A percentile compares a stretch with the other conserved stretches of the same genome.
phyloP scores from a whole-genome alignment of 202 grass and related monocot species.

The Saccharum hybrid region DNA sequence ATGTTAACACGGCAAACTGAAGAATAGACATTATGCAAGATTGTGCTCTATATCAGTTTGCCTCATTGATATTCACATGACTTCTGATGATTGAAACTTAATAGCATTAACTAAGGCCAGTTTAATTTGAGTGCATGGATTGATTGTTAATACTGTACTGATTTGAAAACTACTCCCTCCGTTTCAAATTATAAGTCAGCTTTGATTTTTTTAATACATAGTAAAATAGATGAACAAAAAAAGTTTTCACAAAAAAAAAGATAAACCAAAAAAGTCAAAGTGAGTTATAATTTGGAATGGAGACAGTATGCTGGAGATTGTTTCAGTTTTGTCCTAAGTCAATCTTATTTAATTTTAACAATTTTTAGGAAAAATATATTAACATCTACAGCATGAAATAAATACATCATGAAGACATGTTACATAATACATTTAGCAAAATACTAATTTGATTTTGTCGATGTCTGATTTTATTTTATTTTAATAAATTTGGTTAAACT shows the following conservation, averaged over 20 bases:
- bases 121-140: not conserved
- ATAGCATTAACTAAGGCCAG: not conserved
- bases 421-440: no score
- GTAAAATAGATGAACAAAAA: no score
- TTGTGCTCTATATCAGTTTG: not conserved
- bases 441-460: no score
- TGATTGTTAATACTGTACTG: not conserved
- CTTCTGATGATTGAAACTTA: not conserved
- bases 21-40: not conserved
- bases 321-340: no score
- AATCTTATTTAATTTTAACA: no score
- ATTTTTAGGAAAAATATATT: not conserved
- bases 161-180: not conserved
- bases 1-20: not conserved
- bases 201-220: no score
- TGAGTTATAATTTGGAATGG: no score
- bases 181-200: no score
- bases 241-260: no score
- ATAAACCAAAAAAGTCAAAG: no score
- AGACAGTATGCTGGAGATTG: not conserved
- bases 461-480: no score
- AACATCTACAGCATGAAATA: not conserved
- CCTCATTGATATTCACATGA: not conserved
- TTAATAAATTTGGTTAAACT: no score
- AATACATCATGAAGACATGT: not conserved